Evolutionary conservation across 208 protist genomes (phyloP).

Genomic region (Leishmania aethiopica): DNA sequence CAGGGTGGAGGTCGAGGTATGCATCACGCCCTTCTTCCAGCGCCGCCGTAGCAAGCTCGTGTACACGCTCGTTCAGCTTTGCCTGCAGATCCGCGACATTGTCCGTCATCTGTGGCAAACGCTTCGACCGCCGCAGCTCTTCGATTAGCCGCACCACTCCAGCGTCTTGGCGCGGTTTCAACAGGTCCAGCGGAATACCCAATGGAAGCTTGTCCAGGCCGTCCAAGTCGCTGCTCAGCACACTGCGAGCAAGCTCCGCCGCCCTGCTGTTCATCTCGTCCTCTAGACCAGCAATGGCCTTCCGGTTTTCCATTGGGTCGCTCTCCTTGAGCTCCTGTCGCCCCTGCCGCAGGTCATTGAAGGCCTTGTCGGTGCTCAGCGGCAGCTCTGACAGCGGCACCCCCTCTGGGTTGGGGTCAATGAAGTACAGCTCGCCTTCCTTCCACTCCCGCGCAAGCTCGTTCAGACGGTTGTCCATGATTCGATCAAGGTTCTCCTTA

Average conservation of each 20-base stretch:
- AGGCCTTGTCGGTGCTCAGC: constrained; percentile 48
- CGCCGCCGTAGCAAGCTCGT: constrained; percentile 43
- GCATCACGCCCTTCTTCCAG: constrained; percentile 53
- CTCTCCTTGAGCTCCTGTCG: constrained; percentile 49
- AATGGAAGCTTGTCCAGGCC: constrained; percentile 59
- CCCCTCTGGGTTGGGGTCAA: constrained; percentile 51
- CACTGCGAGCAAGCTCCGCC: constrained; percentile 40
- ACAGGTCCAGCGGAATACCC: constrained; percentile 65
- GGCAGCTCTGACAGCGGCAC: constrained; percentile 38
- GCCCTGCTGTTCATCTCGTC: constrained; percentile 59
- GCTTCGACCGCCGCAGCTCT: constrained; percentile 43
- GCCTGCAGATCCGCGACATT: constrained; percentile 43
- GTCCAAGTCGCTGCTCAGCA: constrained; percentile 58
- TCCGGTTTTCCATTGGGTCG: constrained; percentile 58
- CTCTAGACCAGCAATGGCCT: constrained; percentile 53
- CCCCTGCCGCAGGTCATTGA: constrained; percentile 48
- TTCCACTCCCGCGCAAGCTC: constrained; percentile 68
- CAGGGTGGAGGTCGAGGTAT: constrained; percentile 57
- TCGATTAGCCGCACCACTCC: constrained; percentile 49
- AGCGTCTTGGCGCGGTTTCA: constrained; percentile 54
- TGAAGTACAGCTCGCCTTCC: constrained; percentile 81
- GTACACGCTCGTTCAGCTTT: constrained; percentile 46
- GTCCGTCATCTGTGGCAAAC: constrained; percentile 28
- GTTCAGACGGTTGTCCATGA: constrained; percentile 64
- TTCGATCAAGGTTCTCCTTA: constrained; percentile 53